A percentile compares a stretch with the other conserved stretches of the same genome.
phyloP scores from a whole-genome alignment of 768 basidiomycete genomes.

The Nevesoporus exiguus region DNA sequence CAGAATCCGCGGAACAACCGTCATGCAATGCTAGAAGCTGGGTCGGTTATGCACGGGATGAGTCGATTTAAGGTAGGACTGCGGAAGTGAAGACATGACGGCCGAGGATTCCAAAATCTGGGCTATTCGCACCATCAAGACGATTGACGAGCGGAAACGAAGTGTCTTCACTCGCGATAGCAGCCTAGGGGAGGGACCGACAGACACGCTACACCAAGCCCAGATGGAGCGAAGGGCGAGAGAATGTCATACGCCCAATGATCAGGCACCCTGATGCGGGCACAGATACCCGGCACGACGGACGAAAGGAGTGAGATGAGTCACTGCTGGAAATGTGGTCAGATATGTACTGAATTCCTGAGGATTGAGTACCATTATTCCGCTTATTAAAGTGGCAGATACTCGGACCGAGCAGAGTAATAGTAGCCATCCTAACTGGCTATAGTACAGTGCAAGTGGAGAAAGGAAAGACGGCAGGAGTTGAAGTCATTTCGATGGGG shows the following conservation, averaged over 20 bases:
- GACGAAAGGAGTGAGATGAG: slow-evolving; percentile 15
- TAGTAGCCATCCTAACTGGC: slow-evolving; percentile 18
- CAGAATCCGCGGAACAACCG: slow-evolving; percentile 23
- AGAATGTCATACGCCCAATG: background rate
- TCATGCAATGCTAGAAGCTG: background rate
- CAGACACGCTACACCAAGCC: slow-evolving; percentile 11
- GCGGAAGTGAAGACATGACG: slow-evolving; percentile 17
- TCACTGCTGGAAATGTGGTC: slow-evolving; percentile 5
- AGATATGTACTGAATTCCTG: background rate
- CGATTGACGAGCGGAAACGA: background rate
- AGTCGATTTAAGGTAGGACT: slow-evolving; percentile 26
- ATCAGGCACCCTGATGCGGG: slow-evolving; percentile 14
- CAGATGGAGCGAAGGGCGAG: slow-evolving; percentile 17
- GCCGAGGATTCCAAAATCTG: slow-evolving; percentile 11
- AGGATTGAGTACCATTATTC: background rate
- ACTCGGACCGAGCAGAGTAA: slow-evolving; percentile 26
- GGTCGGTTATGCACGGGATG: slow-evolving; percentile 21
- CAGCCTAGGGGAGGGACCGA: slow-evolving; percentile 22
- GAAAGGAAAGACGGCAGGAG: background rate
- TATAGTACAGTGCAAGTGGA: background rate
- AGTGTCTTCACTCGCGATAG: slow-evolving; percentile 17
- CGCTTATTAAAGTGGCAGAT: slow-evolving; percentile 23
- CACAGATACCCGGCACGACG: slow-evolving; percentile 22
- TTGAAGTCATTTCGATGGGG: background rate
- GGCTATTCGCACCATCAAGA: slow-evolving; percentile 9